Evolutionary conservation across 176 grass and related monocot species (phyloP).

Genomic region (Paspalum vaginatum): DNA sequence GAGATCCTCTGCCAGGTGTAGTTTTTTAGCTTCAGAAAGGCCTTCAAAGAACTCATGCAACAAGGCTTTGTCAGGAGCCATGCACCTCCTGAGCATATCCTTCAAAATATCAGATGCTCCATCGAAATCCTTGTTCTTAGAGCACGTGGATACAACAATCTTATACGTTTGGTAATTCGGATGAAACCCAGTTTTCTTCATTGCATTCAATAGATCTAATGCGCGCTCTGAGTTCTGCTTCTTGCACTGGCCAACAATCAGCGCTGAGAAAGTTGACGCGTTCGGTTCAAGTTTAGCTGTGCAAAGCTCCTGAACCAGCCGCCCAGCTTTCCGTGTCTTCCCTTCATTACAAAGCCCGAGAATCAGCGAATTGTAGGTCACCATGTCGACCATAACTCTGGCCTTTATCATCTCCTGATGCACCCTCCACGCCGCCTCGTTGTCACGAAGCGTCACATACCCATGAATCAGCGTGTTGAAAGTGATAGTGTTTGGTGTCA

Average conservation of each 20-base stretch:
- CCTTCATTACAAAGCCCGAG: constrained; percentile 72
- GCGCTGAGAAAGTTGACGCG: constrained; percentile 68
- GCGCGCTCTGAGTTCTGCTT: constrained; percentile 82
- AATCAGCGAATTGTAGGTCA: constrained; percentile 84
- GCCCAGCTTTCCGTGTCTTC: constrained; percentile 65
- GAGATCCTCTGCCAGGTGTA: constrained; percentile 55
- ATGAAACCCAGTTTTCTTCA: constrained; percentile 76
- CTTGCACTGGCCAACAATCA: constrained; percentile 70
- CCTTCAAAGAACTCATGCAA: constrained; percentile 66
- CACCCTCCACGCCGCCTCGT: constrained; percentile 47
- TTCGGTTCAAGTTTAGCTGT: constrained; percentile 61
- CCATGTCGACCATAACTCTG: constrained; percentile 52
- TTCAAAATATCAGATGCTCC: constrained; percentile 72
- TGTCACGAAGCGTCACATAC: constrained; percentile 55
- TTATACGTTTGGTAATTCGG: constrained; percentile 52
- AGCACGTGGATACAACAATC: constrained; percentile 71
- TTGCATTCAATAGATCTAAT: constrained; percentile 65
- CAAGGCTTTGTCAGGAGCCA: constrained; percentile 64
- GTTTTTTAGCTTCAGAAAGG: constrained; percentile 57
- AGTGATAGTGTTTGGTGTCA: constrained; percentile 56
- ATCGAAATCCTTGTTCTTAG: constrained; percentile 83
- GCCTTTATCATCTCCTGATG: constrained; percentile 73
- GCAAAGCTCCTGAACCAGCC: constrained; percentile 59
- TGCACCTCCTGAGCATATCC: constrained; percentile 64
- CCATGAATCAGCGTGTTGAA: constrained; percentile 80